Evolutionary conservation across 2,329 filamentous ascomycete species (phyloP).

Genomic region (Curvularia lunata): DNA sequence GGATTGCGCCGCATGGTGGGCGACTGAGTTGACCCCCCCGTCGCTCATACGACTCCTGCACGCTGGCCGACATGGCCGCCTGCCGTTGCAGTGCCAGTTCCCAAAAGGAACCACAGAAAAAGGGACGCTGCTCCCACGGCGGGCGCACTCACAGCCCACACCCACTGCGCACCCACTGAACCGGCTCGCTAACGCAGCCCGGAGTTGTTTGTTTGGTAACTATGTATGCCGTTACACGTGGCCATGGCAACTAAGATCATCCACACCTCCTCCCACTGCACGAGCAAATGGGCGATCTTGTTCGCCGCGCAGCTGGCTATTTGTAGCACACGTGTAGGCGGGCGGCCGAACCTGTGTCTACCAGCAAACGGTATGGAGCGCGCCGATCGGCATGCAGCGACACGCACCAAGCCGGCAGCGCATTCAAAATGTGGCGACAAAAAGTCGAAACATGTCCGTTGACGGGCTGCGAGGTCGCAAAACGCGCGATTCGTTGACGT

Average conservation of each 20-base stretch:
- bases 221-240: constrained; percentile 32
- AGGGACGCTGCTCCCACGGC: constrained; percentile 4
- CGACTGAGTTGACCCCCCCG: constrained; percentile 1
- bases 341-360: constrained; percentile 23
- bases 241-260: constrained; percentile 18
- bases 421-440: constrained; percentile 25
- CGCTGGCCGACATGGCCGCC: not conserved
- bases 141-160: constrained; percentile 9
- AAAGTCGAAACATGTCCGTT: constrained; percentile 35
- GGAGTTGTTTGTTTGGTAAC: constrained; percentile 23
- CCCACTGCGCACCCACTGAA: constrained; percentile 17
- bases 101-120: not conserved
- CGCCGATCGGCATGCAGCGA: constrained; percentile 31
- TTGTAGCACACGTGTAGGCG: not conserved
- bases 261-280: constrained; percentile 21
- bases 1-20: constrained; percentile 13
- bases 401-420: constrained; percentile 25
- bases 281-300: constrained; percentile 5
- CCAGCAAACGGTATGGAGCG: constrained; percentile 27
- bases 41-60: constrained; percentile 1
- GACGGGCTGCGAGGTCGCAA: constrained; percentile 35
- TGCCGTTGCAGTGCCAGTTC: not conserved
- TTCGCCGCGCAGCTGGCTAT: not conserved
- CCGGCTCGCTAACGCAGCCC: constrained; percentile 39
- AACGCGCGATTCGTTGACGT: constrained; percentile 31